Evolutionary conservation across 1,139 yeast genomes (phyloP).

Genomic region (Sugiyamaella grinbergsii): DNA sequence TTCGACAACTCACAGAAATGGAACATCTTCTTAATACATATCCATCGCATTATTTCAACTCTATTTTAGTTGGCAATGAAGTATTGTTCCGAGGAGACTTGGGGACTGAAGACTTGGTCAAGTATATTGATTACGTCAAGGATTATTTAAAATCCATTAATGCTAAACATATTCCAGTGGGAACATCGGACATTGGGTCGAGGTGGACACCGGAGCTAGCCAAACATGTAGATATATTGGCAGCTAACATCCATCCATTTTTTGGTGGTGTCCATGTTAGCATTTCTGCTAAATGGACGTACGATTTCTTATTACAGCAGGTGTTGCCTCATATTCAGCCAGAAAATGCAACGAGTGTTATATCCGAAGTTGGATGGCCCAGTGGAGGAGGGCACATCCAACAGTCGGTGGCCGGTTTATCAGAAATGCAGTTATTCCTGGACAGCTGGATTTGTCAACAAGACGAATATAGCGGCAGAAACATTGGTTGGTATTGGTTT

Average conservation of each 20-base stretch:
- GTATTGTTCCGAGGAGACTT: conserved; percentile 59
- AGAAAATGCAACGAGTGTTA: conserved; percentile 42
- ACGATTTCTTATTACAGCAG: conserved; percentile 52
- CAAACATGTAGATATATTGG: conserved; percentile 55
- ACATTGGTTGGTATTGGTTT: conserved; percentile 60
- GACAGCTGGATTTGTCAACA: conserved; percentile 54
- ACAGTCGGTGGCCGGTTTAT: conserved; percentile 51
- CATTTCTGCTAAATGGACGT: conserved; percentile 56
- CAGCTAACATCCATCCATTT: conserved; percentile 70
- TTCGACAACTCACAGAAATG: conserved; percentile 48
- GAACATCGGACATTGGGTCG: conserved; percentile 60
- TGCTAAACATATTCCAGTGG: conserved; percentile 50
- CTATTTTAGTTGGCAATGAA: conserved; percentile 64
- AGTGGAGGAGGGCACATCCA: conserved; percentile 56
- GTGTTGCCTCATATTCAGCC: conserved; percentile 39
- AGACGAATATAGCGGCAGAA: conserved; percentile 25
- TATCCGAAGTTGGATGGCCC: conserved; percentile 77
- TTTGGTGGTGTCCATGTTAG: conserved; percentile 59
- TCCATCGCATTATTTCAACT: conserved; percentile 53
- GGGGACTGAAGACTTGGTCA: conserved; percentile 45
- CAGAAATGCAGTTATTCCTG: conserved; percentile 52
- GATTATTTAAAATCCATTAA: conserved; percentile 40
- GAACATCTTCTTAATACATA: conserved; percentile 45
- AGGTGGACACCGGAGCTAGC: conserved; percentile 40
- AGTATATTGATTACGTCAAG: conserved; percentile 51